Base-by-base conservation (phyloP, 805 yeast species). In the Kazachstania martiniae region DNA sequence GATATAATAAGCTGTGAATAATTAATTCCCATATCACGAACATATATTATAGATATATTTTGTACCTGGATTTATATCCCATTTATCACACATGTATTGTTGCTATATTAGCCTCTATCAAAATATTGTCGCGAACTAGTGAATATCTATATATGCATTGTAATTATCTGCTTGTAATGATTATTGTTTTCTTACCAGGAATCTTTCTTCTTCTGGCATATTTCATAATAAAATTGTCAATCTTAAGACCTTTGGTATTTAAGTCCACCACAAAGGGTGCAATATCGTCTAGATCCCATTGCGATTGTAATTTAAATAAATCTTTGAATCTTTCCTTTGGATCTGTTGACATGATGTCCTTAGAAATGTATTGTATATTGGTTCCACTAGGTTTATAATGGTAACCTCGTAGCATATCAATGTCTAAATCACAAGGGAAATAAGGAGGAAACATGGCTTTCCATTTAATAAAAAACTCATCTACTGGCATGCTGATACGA, bases 401-500 rank as follows among this genome's bases (percentile, higher is more conserved):
- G 44, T 65, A 44, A 1, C 93, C 94, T 19, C 57, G 45, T 13
- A 84, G 59, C 40, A 70, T 55, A 3, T 57, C 49, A 12, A 80
- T 40, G 35, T 74, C 77, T 12, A 81, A 61, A 13, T 77, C 68
- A 26, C 77, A 68, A 30, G 69, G 73, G 59, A 73, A 68, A 52
- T 72, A 68, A 7, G 73, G 68, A 2, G 91, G 87, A 26, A 82
- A 62, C 5, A 66, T 58, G 1, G 75, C 61, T 43, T 74, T 72
- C 75, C 87, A 72, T 32, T 68, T 66, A 30, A 80, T 64, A 37
- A 76, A 45, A 46, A 85, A 72, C 37, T 78, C 84, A 25, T 71
- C 70, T 0, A 58, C 32, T 1, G 58, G 37, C 13, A 63, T 38
- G 1, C 53, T 37, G 10, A 39, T 44, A n/a, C 40, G 31, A 21